phyloP scores from a whole-genome alignment of 495 filamentous ascomycete genomes.

The Acidiella bohemica region DNA sequence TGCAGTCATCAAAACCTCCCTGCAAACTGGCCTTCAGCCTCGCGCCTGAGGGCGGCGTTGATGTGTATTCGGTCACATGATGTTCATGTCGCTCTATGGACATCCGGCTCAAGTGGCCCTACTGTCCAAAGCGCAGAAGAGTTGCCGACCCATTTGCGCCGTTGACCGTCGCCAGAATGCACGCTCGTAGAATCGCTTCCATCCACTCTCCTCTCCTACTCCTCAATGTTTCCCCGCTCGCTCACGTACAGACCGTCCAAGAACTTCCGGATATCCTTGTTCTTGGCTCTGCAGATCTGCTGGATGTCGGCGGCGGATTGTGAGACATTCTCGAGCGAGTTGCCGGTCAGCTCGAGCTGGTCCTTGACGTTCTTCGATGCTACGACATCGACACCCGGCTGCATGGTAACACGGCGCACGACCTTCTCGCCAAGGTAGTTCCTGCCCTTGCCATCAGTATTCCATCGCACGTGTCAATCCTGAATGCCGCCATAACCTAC shows the following conservation, averaged over 20 bases:
- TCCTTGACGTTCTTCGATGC: constrained; percentile 88
- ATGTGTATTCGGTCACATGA: no score
- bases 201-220: constrained; percentile 28
- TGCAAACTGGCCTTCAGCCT: no score
- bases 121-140: no score
- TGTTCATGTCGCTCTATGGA: no score
- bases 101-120: no score
- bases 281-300: constrained; percentile 95
- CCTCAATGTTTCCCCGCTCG: constrained; percentile 89
- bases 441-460: constrained; percentile 34
- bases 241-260: constrained; percentile 99
- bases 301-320: constrained; percentile 98
- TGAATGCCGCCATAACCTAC: no score
- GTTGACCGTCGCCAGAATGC: no score
- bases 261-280: constrained; percentile 99
- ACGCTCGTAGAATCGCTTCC: no score
- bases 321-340: constrained; percentile 91
- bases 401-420: constrained; percentile 79
- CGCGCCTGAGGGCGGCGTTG: no score
- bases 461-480: no score
- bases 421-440: constrained; percentile 99
- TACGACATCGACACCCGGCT: constrained; percentile 77
- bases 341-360: constrained; percentile 82
- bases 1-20: no score
- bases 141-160: no score